Evolutionary conservation across 2,329 filamentous ascomycete genomes (phyloP), one percentile per base, ranked within the genome.

Genomic region (Cercospora citrullina): DNA sequence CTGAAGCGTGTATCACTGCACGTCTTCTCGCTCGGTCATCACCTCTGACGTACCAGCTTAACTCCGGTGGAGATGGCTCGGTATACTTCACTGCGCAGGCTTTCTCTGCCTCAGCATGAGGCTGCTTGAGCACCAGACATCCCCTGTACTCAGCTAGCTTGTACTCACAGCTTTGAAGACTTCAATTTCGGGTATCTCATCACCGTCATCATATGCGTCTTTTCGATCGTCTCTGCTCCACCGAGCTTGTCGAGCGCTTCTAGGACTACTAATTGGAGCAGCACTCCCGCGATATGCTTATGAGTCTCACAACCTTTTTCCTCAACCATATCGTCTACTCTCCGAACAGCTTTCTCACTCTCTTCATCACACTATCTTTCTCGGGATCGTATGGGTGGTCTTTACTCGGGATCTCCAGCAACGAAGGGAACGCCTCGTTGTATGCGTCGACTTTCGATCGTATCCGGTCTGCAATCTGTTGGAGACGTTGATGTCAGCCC

Each of bases 341-440:
- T 72, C 89, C 89, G 80, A 90, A 90, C 71, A 92, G 77, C 76
- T 89, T 87, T 79, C 87, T 84, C 72, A 99, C 95, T 73, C 95
- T 87, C 82, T 94, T 91, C 81, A 99, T 81, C 53, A 99, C 94
- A 78, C 94, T 98, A 80, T 99, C 95, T 85, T 99, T 99, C 82
- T 99, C 95, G 0, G 95, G 95, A 76, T 99, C 94, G 78, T 99
- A 99, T 2, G 95, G 95, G 80, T 99, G 95, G 80, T 99, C 95
- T 85, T 99, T 99, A 83, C 93, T 96, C 26, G 95, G 95, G 69
- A 99, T 98, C 81, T 99, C 95, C 67, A 99, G 88, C 64, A 99
- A 87, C 23, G 93, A 90, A n/a, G 95, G 95, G 82, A 99, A 99
- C 4, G 95, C 94, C 60, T 94, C 92, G 21, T 93, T 94, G 82